Base-by-base conservation (phyloP, 1,284 basidiomycete species). In the Erythrobasidium hasegawianum region DNA sequence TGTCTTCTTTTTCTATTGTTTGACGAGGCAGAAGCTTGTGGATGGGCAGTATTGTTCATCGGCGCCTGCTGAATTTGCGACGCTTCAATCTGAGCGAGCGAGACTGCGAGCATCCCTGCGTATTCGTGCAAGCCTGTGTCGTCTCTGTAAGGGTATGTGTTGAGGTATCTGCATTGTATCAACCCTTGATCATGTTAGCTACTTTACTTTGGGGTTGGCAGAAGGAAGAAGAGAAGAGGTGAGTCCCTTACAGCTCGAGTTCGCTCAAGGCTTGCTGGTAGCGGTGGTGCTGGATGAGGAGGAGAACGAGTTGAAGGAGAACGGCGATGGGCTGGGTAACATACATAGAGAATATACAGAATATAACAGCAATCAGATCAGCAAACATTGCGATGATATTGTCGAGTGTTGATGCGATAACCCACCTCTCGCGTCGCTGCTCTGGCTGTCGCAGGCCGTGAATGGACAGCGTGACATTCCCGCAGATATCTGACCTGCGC, bases 131-230 rank as follows among this genome's bases (percentile, higher is more conserved):
- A 79, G 1, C 85, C 78, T 1, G 87, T 82, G 67, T 89, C 88
- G 69, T 90, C 87, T 73, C 86, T 85, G 78, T 87, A 94, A 0
- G 91, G 91, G 75, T 87, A 87, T 0, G 88, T 87, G 0, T 88
- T 86, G 13, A 94, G 81, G 75, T 89, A 93, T 38, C 89, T 93
- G 70, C 52, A 40, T 70, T 59, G 16, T n/a, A n/a, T n/a, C n/a
- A n/a, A n/a, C n/a, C n/a, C n/a, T n/a, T n/a, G n/a, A n/a, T n/a
- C n/a, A n/a, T n/a, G n/a, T n/a, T n/a, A n/a, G n/a, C n/a, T n/a
- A n/a, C n/a, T n/a, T n/a, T n/a, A n/a, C n/a, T n/a, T n/a, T n/a
- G n/a, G n/a, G n/a, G n/a, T n/a, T n/a, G n/a, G n/a, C 24, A n/a
- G 33, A 27, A n/a, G 38, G n/a, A 39, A 16, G n/a, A 26, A 45